Percentiles rank a stretch among this genome's conserved stretches.
phyloP scores from a whole-genome alignment of 495 filamentous ascomycete genomes.

The Pyrenopolyporus hunteri region DNA sequence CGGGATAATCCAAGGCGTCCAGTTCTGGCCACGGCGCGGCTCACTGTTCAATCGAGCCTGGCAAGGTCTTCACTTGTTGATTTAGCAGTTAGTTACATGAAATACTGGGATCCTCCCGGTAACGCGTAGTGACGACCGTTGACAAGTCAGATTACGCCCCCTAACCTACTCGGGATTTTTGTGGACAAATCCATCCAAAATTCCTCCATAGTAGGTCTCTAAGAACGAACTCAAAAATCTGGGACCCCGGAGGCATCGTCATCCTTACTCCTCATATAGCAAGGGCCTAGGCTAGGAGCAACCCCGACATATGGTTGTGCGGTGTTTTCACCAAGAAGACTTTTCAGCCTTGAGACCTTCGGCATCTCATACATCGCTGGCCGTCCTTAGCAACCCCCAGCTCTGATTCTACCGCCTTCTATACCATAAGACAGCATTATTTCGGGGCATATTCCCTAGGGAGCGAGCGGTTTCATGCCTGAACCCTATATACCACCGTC shows the following conservation, averaged over 20 bases:
- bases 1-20: conserved; percentile 15
- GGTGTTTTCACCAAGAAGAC: conserved; percentile 37
- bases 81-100: conserved; percentile 34
- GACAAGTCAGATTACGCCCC: conserved; percentile 30
- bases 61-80: conserved; percentile 41
- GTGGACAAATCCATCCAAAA: conserved; percentile 33
- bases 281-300: conserved; percentile 24
- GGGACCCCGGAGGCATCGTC: conserved; percentile 36
- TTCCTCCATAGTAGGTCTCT: conserved; percentile 33
- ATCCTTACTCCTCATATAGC: conserved; percentile 33
- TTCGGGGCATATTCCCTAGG: conserved; percentile 18
- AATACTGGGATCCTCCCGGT: conserved; percentile 33
- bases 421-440: conserved; percentile 18
- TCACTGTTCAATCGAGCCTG: conserved; percentile 38
- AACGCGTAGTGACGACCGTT: conserved; percentile 27
- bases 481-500: conserved; percentile 25
- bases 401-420: not conserved
- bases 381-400: conserved; percentile 10
- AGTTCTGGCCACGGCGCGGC: conserved; percentile 31
- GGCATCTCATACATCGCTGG: conserved; percentile 21
- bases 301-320: conserved; percentile 30
- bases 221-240: conserved; percentile 38
- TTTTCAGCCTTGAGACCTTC: conserved; percentile 29
- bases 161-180: conserved; percentile 40
- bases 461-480: conserved; percentile 34